These are phyloP conservation scores for Pseudevernia furfuracea DNA, from an alignment of 495 filamentous ascomycete genomes.

Conservation along the genomic window DNA sequence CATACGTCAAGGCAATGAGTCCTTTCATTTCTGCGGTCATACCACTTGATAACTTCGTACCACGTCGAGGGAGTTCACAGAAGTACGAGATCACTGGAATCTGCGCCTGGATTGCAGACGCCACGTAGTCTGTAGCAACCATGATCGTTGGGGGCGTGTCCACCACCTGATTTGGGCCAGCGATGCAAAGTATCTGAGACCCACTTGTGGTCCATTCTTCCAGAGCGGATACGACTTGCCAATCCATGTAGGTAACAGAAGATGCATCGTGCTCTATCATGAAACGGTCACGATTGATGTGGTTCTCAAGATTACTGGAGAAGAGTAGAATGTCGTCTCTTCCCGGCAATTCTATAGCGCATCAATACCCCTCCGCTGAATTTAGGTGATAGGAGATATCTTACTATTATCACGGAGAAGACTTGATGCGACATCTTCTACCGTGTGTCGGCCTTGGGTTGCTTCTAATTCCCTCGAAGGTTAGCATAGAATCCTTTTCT, in stretches of 20 bases:
- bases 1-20: conserved; percentile 40
- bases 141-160: conserved; percentile 33
- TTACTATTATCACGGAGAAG: neutral
- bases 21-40: conserved; percentile 33
- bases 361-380: neutral
- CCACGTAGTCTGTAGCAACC: conserved; percentile 37
- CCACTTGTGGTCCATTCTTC: conserved; percentile 36
- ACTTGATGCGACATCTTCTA: neutral
- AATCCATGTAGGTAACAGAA: conserved; percentile 29
- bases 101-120: conserved; percentile 31
- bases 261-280: conserved; percentile 33
- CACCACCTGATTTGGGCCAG: conserved; percentile 30
- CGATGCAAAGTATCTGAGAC: conserved; percentile 38
- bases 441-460: neutral
- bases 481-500: neutral
- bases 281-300: conserved; percentile 39
- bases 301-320: conserved; percentile 38
- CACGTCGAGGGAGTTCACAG: conserved; percentile 33
- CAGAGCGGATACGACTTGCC: conserved; percentile 32
- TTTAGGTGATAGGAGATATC: neutral
- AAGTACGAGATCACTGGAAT: conserved; percentile 42
- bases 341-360: neutral
- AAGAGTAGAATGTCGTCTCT: conserved; percentile 38
- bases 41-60: conserved; percentile 22
- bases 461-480: neutral